Base-by-base conservation (phyloP, 106 monocot genomes). In the Xerophyta viscosa region DNA sequence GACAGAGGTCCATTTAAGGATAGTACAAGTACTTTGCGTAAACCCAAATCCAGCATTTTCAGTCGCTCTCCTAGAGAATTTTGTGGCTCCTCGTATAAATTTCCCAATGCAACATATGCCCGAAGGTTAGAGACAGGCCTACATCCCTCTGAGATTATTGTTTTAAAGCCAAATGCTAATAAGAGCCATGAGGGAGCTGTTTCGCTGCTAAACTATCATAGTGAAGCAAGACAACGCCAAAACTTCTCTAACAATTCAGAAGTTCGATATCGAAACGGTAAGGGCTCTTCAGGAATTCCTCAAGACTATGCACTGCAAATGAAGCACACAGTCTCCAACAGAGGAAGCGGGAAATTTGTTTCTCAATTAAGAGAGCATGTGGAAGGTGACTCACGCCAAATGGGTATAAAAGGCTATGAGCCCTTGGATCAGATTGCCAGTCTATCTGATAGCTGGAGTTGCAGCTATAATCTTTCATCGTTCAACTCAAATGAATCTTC, bases 111-210 rank as follows among this genome's bases (percentile, higher is more conserved):
- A 21, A 52, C 11, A 1, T 20, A 50, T 61, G 39, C n/a, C n/a
- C 11, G 20, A 0, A 74, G 56, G 13, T 26, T 9, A 25, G 67
- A 55, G 15, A 39, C 31, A n/a, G 41, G 17, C 21, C 3, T 19
- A 52, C 54, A 59, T 60, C 66, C 71, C 4, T 64, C 80, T 37
- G 48, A 37, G 24, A 76, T 83, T 60, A 83, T 83, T 39, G 46
- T 83, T 69, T 39, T 88, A 63, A 72, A 79, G 41, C 76, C 88
- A 18, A 61, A 27, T 57, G 15, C 70, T 54, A 69, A 63, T 39
- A 76, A 69, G 66, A 31, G 20, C 21, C 67, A 36, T 18, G 41
- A 48, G 9, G 33, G 61, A 66, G 37, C 27, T 24, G 15, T 60
- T 53, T 63, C 54, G 48, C 62, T 27, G 21, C 14, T 37, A 41